phyloP scores from a whole-genome alignment of 2,329 filamentous ascomycete species.

The Colletotrichum sojae region DNA sequence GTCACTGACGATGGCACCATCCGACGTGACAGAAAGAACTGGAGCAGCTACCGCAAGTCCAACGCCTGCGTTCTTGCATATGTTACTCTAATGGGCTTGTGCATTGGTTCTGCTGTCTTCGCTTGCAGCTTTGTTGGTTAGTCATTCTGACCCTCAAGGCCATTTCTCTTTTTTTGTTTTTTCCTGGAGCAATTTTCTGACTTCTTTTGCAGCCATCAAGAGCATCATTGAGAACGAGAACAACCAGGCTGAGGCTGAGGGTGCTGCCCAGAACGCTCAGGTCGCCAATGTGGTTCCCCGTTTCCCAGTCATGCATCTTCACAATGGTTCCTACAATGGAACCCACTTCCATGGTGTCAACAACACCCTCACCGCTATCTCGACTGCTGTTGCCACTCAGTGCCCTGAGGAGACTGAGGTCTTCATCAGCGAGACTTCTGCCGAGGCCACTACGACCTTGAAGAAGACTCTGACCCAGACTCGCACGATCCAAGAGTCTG shows the following conservation, averaged over 20 bases:
- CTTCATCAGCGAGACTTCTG: conserved; percentile 2
- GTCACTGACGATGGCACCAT: conserved; percentile 23
- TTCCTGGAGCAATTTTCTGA: neutral
- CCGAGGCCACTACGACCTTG: conserved; percentile 24
- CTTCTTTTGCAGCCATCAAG: conserved; percentile 6
- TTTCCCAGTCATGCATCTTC: conserved; percentile 30
- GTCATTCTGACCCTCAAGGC: neutral
- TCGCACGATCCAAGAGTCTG: conserved; percentile 28
- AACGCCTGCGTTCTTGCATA: conserved; percentile 18
- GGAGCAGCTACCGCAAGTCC: conserved; percentile 35
- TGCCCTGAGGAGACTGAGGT: conserved; percentile 23
- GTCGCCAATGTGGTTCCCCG: conserved; percentile 23
- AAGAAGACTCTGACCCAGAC: conserved; percentile 33
- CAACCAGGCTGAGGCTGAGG: neutral
- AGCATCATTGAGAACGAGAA: neutral
- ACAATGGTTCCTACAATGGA: conserved; percentile 11
- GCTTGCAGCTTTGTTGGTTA: conserved; percentile 17
- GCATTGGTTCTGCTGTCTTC: conserved; percentile 1
- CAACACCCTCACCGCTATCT: conserved; percentile 15
- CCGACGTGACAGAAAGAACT: conserved; percentile 21
- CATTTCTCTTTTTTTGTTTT: neutral
- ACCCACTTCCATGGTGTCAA: conserved; percentile 5
- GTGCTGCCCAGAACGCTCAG: neutral
- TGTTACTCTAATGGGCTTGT: neutral
- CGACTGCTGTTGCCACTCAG: neutral